Base-by-base conservation (phyloP, 108 stramenopile genomes). In the Nitzschia sp. region DNA sequence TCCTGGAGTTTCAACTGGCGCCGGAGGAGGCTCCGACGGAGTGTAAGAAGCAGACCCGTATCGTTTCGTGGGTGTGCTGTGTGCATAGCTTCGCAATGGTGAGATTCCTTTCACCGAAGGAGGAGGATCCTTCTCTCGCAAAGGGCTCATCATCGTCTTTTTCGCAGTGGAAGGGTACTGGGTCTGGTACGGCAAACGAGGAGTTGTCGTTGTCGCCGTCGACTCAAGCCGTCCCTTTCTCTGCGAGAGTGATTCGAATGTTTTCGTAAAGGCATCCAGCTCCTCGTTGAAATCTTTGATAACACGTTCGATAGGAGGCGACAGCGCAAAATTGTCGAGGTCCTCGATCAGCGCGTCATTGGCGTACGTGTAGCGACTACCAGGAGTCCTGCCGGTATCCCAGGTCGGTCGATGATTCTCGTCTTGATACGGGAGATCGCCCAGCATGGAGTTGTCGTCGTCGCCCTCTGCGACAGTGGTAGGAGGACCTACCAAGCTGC, bases 1-100 rank as follows among this genome's bases (percentile, higher is more conserved):
- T 23, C 60, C 60, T 17, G 68, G 68, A 13, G 68, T 69, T 47
- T 69, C 45, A 0, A 69, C 68, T 11, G 68, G 68, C 11, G 45
- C 36, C 8, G 68, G 68, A 47, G 68, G 68, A 1, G 68, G 58
- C 58, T 69, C 68, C 0, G 66, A 30, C 22, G 53, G 66, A 5
- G 47, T 54, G 26, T 66, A 30, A 23, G 36, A 54, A 13, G 52
- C 25, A 21, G 45, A 47, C 6, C 38, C 34, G 16, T 44, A 63
- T 17, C 45, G 25, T 32, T 23, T 54, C 0, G 35, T 53, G 13
- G 66, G 66, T 15, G 66, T 66, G 27, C 66, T 66, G 8, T 54
- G 19, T 9, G 35, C 19, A 54, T 66, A 54, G 25, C 16, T 53
- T 28, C 66, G 53, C 52, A 54, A 41, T 15, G 66, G 66, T 1